A percentile compares a stretch with the other conserved stretches of the same genome.
Conservation (phyloP, 495 filamentous ascomycete genomes). For the Clohesyomyces aquaticus region DNA sequence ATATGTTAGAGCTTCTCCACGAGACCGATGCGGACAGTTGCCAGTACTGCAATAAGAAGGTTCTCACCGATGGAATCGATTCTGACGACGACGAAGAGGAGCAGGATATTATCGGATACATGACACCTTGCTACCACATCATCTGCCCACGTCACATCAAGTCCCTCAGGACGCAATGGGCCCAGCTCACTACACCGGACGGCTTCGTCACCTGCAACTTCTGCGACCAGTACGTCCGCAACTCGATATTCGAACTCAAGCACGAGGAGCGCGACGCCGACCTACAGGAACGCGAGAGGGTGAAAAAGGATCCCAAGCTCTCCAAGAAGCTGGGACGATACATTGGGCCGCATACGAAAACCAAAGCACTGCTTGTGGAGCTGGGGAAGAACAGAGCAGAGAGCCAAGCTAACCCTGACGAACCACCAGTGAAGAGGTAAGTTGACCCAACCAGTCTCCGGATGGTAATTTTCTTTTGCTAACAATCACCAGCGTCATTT, state of each 20-base stretch:
- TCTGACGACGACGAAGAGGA: slow-evolving; percentile 28
- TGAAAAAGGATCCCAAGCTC: slow-evolving; percentile 57
- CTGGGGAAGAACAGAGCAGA: slow-evolving; percentile 63
- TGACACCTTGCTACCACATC: slow-evolving; percentile 83
- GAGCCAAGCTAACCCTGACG: slow-evolving; percentile 59
- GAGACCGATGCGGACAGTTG: slow-evolving; percentile 75
- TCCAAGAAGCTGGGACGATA: slow-evolving; percentile 70
- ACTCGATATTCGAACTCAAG: slow-evolving; percentile 67
- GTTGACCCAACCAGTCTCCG: too few species aligned
- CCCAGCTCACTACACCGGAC: slow-evolving; percentile 42
- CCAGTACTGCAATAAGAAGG: slow-evolving; percentile 65
- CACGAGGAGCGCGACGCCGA: slow-evolving; percentile 64
- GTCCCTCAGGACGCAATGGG: slow-evolving; percentile 46
- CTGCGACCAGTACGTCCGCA: slow-evolving; percentile 64
- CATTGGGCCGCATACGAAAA: slow-evolving; percentile 87
- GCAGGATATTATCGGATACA: slow-evolving; percentile 69
- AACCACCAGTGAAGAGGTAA: slow-evolving; percentile 71
- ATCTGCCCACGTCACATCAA: slow-evolving; percentile 75
- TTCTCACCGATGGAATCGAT: slow-evolving; percentile 46
- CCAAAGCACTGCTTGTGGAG: slow-evolving; percentile 71
- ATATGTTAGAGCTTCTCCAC: slow-evolving; percentile 78
- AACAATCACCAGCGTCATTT: slow-evolving; percentile 65
- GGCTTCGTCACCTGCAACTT: slow-evolving; percentile 61
- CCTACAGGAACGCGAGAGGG: slow-evolving; percentile 55
- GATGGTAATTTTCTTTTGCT: too few species aligned